A percentile compares a stretch with the other conserved stretches of the same genome.
Conservation (phyloP, 2,329 filamentous ascomycete species). For the Sarocladium brachiariae region DNA sequence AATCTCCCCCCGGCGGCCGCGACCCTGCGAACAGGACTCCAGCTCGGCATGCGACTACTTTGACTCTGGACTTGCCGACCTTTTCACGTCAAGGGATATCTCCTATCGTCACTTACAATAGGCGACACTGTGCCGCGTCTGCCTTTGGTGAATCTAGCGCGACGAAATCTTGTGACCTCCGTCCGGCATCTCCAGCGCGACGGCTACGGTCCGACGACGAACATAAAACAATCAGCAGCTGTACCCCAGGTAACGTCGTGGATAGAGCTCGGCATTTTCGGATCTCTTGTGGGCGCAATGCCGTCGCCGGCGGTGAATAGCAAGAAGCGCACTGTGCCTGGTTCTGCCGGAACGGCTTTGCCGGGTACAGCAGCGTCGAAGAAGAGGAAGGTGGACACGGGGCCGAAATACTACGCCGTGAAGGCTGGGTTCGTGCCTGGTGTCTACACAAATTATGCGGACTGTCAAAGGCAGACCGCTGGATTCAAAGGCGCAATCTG, state of each 20-base stretch:
- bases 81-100: not conserved
- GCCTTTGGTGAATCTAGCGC: not conserved
- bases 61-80: not conserved
- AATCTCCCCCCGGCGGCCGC: no score
- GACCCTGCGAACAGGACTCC: not conserved
- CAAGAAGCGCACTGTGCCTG: conserved; percentile 23
- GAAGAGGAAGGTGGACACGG: conserved; percentile 42
- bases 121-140: no score
- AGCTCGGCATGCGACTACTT: not conserved
- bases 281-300: not conserved
- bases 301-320: conserved; percentile 18
- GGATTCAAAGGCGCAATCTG: conserved; percentile 60
- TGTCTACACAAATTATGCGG: conserved; percentile 55
- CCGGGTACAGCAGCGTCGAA: conserved; percentile 22
- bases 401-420: conserved; percentile 58
- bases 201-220: not conserved
- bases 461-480: conserved; percentile 53
- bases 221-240: not conserved
- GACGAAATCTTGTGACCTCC: not conserved
- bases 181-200: not conserved
- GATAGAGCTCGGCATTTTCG: conserved; percentile 9
- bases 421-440: conserved; percentile 49
- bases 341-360: conserved; percentile 8
- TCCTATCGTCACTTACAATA: no score
- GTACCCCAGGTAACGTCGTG: not conserved